Evolutionary conservation across 2,329 filamentous ascomycete species (phyloP).

Genomic region (Ophiostoma sp.): DNA sequence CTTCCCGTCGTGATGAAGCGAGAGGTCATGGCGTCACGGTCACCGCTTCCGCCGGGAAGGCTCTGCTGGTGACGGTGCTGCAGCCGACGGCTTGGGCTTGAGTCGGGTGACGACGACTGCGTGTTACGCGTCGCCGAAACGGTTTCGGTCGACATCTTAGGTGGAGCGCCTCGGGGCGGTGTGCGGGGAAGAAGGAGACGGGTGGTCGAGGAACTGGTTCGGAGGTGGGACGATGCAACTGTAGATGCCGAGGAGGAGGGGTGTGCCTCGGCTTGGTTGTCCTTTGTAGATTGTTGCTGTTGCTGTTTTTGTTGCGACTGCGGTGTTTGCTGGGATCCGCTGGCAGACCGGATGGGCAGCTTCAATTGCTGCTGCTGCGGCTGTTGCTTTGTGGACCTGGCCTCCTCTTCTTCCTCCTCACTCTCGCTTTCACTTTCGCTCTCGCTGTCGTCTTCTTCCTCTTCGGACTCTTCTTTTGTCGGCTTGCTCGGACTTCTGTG

Average conservation of each 20-base stretch:
- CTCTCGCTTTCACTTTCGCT: conserved; percentile 14
- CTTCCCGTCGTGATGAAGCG: conserved; percentile 53
- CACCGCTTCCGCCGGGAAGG: conserved; percentile 44
- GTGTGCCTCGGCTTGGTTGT: not conserved
- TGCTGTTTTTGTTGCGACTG: not conserved
- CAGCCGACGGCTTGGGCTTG: conserved; percentile 30
- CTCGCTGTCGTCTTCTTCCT: conserved; percentile 23
- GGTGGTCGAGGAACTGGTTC: conserved; percentile 18
- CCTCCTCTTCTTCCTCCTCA: not conserved
- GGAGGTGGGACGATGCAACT: not conserved
- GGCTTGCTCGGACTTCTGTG: not conserved
- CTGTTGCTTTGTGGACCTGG: not conserved
- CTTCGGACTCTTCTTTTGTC: conserved; percentile 11
- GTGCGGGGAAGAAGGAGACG: conserved; percentile 56
- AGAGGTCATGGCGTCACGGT: conserved; percentile 54
- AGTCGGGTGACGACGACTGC: conserved; percentile 37
- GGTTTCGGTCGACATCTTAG: conserved; percentile 62
- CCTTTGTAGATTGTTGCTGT: not conserved
- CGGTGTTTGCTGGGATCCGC: not conserved
- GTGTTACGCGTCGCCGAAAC: conserved; percentile 36
- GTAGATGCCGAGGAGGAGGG: conserved; percentile 18
- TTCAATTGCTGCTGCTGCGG: not conserved
- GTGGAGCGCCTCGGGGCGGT: conserved; percentile 61
- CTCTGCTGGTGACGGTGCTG: conserved; percentile 30
- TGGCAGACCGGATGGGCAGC: not conserved